These are phyloP conservation scores for Termitomyces sp. DNA, from an alignment of 768 basidiomycete species.

Conservation along the genomic window DNA sequence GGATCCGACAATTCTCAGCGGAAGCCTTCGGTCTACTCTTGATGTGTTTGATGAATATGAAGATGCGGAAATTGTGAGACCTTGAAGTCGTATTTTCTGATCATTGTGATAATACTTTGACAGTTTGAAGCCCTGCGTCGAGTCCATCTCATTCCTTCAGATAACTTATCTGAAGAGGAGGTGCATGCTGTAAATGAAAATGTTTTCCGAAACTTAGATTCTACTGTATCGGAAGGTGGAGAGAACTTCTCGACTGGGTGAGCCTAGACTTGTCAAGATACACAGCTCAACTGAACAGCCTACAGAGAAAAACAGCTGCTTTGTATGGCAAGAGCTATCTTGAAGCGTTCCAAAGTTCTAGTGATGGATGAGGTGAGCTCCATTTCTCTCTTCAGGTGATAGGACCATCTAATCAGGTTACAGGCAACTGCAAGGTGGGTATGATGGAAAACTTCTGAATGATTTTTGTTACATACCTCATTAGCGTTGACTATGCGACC, in stretches of 20 bases:
- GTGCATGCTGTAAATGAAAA: constrained; percentile 57
- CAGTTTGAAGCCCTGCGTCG: constrained; percentile 82
- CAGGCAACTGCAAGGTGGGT: constrained; percentile 64
- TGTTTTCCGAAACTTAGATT: constrained; percentile 72
- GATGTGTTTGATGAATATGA: constrained; percentile 87
- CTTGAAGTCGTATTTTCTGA: background rate
- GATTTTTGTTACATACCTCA: background rate
- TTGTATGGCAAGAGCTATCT: constrained; percentile 81
- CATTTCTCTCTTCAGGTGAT: background rate
- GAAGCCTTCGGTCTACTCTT: constrained; percentile 71
- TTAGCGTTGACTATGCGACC: constrained; percentile 78
- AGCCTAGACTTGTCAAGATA: constrained; percentile 8
- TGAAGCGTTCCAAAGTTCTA: constrained; percentile 67
- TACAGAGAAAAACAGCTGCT: constrained; percentile 70
- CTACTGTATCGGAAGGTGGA: constrained; percentile 72
- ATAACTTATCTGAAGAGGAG: constrained; percentile 40
- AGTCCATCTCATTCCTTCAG: constrained; percentile 70
- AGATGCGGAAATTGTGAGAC: constrained; percentile 71
- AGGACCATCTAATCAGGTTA: constrained; percentile 4
- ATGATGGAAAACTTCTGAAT: background rate
- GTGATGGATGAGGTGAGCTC: constrained; percentile 74
- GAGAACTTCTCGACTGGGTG: constrained; percentile 89
- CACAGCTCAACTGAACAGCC: background rate
- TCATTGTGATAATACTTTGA: background rate
- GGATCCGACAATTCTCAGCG: constrained; percentile 86